These are phyloP conservation scores for Silene conica DNA, from an alignment of 148 eudicot species.

Conservation along the genomic window DNA sequence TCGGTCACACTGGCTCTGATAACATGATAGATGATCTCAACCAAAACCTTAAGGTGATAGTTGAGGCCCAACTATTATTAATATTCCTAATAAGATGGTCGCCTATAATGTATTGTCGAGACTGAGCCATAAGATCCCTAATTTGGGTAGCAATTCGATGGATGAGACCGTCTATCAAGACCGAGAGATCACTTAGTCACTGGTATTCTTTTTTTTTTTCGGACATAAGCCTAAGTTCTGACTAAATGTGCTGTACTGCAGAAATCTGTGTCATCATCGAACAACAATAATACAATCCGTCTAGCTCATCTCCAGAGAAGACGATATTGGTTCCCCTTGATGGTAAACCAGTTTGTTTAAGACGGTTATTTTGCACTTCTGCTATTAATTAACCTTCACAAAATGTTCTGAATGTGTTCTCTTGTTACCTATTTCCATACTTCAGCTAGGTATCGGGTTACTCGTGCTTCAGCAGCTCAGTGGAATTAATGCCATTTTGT, in stretches of 20 bases:
- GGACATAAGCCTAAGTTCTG: neutral
- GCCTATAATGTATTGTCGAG: no score
- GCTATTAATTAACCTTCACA: neutral
- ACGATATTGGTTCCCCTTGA: slow-evolving; percentile 81
- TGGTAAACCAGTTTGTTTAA: slow-evolving; percentile 49
- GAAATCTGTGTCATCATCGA: slow-evolving; percentile 70
- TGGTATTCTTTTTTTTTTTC: neutral
- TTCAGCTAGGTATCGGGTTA: slow-evolving; percentile 71
- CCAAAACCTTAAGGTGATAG: no score
- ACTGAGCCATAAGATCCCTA: no score
- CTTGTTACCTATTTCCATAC: slow-evolving; percentile 14
- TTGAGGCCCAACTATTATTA: no score
- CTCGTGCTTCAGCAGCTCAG: slow-evolving; percentile 82
- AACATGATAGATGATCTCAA: no score
- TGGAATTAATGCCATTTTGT: slow-evolving; percentile 81
- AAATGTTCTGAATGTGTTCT: neutral
- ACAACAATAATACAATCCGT: slow-evolving; percentile 52
- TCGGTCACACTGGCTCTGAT: no score
- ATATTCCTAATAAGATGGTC: no score
- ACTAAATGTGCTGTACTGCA: slow-evolving; percentile 27
- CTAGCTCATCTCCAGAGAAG: slow-evolving; percentile 51
- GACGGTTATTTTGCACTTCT: slow-evolving; percentile 11
- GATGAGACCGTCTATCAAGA: neutral
- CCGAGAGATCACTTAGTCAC: neutral
- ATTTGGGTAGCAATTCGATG: no score